Conservation (phyloP, 2,329 filamentous ascomycete species). For the Microdochium paspali region DNA sequence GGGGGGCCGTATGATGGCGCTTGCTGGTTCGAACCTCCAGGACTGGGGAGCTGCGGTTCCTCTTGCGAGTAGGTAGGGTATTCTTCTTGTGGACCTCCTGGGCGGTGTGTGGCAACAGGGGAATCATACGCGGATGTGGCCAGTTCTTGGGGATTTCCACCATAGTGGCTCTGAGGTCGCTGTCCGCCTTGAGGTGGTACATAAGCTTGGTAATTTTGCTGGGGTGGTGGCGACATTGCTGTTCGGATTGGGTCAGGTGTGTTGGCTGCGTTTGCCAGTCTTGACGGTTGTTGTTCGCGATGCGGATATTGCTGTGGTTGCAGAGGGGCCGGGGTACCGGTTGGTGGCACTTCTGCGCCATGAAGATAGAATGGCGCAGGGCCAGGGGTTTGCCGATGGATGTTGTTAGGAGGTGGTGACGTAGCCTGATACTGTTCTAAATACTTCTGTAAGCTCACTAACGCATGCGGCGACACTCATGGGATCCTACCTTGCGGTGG, state of each 20-base stretch:
- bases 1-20: conserved; percentile 13
- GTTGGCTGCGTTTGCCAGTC: conserved; percentile 34
- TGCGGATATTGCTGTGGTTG: conserved; percentile 13
- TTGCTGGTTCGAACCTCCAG: conserved; percentile 14
- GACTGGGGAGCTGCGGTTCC: conserved; percentile 25
- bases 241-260: conserved; percentile 42
- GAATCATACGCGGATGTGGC: conserved; percentile 72
- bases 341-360: conserved; percentile 42
- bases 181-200: conserved; percentile 33
- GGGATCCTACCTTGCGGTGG: conserved; percentile 24
- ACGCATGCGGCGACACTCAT: conserved; percentile 4
- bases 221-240: conserved; percentile 38
- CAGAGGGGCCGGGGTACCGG: conserved; percentile 15
- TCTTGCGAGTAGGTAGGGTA: conserved; percentile 40
- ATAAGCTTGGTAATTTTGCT: conserved; percentile 38
- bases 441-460: conserved; percentile 17
- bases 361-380: conserved; percentile 58
- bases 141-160: conserved; percentile 63
- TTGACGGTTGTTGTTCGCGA: conserved; percentile 31
- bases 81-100: conserved; percentile 26
- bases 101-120: conserved; percentile 48
- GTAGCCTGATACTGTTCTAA: conserved; percentile 32
- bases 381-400: conserved; percentile 41
- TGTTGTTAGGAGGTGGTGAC: conserved; percentile 43
- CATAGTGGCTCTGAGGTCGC: conserved; percentile 56